Base-by-base conservation (phyloP, 441 rosid species). In the Geranium incanum region DNA sequence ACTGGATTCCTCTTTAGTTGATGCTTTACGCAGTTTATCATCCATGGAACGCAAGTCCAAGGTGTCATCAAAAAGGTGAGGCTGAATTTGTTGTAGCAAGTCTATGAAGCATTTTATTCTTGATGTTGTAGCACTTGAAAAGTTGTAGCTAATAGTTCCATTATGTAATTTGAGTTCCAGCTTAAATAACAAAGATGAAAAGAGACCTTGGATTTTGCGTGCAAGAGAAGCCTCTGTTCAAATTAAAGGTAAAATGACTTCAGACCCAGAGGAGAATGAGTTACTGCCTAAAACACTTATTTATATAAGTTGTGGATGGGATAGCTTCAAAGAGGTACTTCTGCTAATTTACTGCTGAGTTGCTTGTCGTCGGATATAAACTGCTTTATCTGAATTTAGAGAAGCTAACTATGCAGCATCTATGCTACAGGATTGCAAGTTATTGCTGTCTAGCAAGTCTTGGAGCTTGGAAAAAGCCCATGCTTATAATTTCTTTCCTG, bases 281-380 rank as follows among this genome's bases (percentile, higher is more conserved):
- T 75, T 78, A 45, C 85, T 88, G 63, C 98, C 98, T 19, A 86
- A 87, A 76, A 90, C 87, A 59, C 96, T 94, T 63, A 88, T 91
- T 74, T 94, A 94, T 68, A 94, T 94, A 78, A 91, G 98, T 77
- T 91, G 97, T 75, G 96, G 97, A 72, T 94, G 98, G 98, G 92
- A 90, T 76, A 94, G 92, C 86, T 94, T 91, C 78, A 91, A 91
- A 77, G 89, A 86, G 97, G 97, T 91, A 84, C 57, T 39, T 78
- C 19, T 67, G 21, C 39, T 55, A 64, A 38, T 36, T 21, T 57
- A 41, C 66, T 23, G 28, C 23, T 8, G 4, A 73, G 3, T 75
- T 55, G 68, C 64, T 57, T 39, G 11, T 3, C 69, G 73, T 15
- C 70, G 2, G 55, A 63, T 39, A 33, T 41, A 23, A 75, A 64